Percentiles rank a stretch among this genome's conserved stretches.
Evolutionary conservation across 129 eudicot genomes (phyloP).

Genomic region (Flaveria ramosissima): DNA sequence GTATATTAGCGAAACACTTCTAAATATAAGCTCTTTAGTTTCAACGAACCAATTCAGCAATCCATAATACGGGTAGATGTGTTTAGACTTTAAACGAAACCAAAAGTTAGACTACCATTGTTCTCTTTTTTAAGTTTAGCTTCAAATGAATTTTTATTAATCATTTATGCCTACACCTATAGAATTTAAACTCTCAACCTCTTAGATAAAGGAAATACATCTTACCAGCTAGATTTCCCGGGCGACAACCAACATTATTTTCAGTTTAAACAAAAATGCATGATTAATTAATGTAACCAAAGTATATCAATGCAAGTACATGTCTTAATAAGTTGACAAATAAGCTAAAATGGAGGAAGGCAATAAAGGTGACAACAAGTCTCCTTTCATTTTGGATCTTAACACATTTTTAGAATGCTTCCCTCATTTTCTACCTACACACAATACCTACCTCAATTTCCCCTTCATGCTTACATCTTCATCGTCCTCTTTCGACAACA

Average conservation of each 20-base stretch:
- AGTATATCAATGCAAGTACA: conserved; percentile 5
- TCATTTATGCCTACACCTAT: too few species aligned
- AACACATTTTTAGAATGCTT: conserved; percentile 26
- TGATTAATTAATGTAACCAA: neutral
- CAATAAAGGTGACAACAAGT: conserved; percentile 26
- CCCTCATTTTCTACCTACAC: conserved; percentile 24
- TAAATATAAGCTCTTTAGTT: too few species aligned
- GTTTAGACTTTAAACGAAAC: too few species aligned
- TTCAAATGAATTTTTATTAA: too few species aligned
- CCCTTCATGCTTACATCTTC: conserved; percentile 17
- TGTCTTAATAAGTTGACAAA: conserved; percentile 3
- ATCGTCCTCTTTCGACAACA: conserved; percentile 1
- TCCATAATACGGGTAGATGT: too few species aligned
- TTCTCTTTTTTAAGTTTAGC: too few species aligned
- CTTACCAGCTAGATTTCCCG: too few species aligned
- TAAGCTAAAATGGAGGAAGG: conserved; percentile 29
- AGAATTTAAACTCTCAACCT: too few species aligned
- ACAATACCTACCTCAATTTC: conserved; percentile 23
- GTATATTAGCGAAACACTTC: too few species aligned
- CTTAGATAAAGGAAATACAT: too few species aligned
- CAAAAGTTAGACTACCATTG: too few species aligned
- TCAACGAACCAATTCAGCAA: too few species aligned
- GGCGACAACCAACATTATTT: neutral
- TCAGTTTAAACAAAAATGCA: neutral
- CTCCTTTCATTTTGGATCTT: conserved; percentile 55